Evolutionary conservation across 257 asterid species (phyloP).

Genomic region (Perilla frutescens): DNA sequence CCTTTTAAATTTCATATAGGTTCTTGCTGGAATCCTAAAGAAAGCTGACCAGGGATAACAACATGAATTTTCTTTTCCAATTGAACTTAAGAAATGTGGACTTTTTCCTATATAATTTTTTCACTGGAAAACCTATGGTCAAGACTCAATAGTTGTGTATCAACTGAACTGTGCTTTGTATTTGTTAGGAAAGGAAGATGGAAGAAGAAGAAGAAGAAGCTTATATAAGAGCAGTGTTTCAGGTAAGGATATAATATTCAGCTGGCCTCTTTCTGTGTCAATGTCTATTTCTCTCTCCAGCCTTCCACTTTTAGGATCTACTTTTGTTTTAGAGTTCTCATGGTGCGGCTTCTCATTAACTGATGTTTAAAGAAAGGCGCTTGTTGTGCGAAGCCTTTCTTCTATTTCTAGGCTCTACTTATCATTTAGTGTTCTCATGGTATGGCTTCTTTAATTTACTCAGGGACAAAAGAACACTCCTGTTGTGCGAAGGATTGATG

Average conservation of each 20-base stretch:
- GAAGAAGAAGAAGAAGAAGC: constrained; percentile 87
- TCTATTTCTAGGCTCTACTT: constrained; percentile 6
- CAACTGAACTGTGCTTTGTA: constrained; percentile 7
- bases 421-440: constrained; percentile 8
- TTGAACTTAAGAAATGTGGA: no score
- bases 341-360: constrained; percentile 9
- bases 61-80: no score
- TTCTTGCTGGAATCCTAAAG: background rate
- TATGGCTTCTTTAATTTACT: constrained; percentile 15
- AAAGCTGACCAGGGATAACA: background rate
- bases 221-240: constrained; percentile 62
- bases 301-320: constrained; percentile 15
- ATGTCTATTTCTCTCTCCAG: background rate
- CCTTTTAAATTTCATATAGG: background rate
- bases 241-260: constrained; percentile 38
- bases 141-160: background rate
- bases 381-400: background rate
- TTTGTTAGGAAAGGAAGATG: constrained; percentile 58
- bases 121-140: no score
- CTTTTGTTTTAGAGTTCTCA: constrained; percentile 8
- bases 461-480: constrained; percentile 56
- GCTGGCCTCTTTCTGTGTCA: no score
- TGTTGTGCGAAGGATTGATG: constrained; percentile 60
- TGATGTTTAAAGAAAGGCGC: constrained; percentile 54
- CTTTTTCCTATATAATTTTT: no score